Percentiles rank a stretch among this genome's conserved stretches.
These are phyloP conservation scores for Fusarium sp. DNA, from an alignment of 2,329 filamentous ascomycete genomes.

Conservation along the genomic window DNA sequence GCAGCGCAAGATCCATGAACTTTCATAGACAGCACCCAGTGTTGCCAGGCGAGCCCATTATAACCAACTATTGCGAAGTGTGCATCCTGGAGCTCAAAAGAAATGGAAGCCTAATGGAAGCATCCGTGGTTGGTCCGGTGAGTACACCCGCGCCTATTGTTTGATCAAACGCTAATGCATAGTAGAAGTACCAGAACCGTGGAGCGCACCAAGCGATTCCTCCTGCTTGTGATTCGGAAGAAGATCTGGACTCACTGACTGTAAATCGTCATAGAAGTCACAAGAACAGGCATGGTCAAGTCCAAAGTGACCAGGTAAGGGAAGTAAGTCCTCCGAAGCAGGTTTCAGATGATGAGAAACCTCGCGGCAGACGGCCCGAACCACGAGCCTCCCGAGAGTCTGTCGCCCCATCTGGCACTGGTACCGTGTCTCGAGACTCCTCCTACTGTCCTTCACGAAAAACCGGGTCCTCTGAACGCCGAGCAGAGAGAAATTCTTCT, in stretches of 20 bases:
- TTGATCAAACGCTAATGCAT: conserved; percentile 21
- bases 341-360: neutral
- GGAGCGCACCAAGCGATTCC: neutral
- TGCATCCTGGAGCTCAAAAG: conserved; percentile 47
- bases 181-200: conserved; percentile 1
- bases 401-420: neutral
- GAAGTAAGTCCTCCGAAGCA: neutral
- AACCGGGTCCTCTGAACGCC: conserved; percentile 48
- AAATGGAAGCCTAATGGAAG: conserved; percentile 44
- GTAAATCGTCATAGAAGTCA: conserved; percentile 17
- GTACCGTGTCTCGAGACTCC: conserved; percentile 21
- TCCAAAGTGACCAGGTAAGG: neutral
- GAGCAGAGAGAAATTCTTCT: conserved; percentile 46
- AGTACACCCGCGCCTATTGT: conserved; percentile 22
- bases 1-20: conserved; percentile 55
- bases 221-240: conserved; percentile 11
- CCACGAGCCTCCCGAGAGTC: conserved; percentile 1
- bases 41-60: conserved; percentile 44
- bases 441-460: conserved; percentile 41
- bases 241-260: conserved; percentile 31
- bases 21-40: conserved; percentile 53
- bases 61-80: conserved; percentile 52
- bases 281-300: neutral
- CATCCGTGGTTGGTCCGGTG: conserved; percentile 48
- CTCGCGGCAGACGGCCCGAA: conserved; percentile 12